Evolutionary conservation across 768 basidiomycete genomes (phyloP).

Genomic region (Boletus tomentosulus): DNA sequence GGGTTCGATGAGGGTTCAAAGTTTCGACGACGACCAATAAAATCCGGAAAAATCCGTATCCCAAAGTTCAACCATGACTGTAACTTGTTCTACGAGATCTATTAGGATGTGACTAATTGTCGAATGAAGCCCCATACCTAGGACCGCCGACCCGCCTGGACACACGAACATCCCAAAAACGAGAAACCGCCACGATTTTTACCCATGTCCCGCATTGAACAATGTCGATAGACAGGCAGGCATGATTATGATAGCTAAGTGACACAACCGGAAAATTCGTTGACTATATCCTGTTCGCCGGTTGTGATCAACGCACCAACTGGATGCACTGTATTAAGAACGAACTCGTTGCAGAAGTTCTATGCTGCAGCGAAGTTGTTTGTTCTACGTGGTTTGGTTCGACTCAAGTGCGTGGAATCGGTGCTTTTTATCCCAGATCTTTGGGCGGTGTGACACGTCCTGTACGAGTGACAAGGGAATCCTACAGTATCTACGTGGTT

Average conservation of each 20-base stretch:
- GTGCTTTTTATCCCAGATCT: no score
- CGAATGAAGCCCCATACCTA: background rate
- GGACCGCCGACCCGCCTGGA: background rate
- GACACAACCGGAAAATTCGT: background rate
- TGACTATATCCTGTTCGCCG: background rate
- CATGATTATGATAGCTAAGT: background rate
- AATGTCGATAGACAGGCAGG: background rate
- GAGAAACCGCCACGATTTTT: background rate
- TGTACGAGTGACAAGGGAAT: background rate
- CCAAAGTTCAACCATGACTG: background rate
- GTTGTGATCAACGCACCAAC: background rate
- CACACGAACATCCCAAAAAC: background rate
- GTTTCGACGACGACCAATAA: no score
- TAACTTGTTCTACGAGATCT: background rate
- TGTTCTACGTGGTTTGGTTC: background rate
- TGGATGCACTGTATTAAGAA: background rate
- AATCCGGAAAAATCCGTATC: no score
- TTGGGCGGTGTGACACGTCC: background rate
- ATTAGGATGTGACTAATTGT: background rate
- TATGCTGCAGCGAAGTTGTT: background rate
- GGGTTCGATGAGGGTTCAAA: background rate
- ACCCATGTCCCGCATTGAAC: background rate
- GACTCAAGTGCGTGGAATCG: no score
- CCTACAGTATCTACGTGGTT: background rate
- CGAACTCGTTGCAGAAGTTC: background rate